A percentile compares a stretch with the other conserved stretches of the same genome.
Conservation (phyloP, 106 monocot genomes). For the Dactylorhiza incarnata region DNA sequence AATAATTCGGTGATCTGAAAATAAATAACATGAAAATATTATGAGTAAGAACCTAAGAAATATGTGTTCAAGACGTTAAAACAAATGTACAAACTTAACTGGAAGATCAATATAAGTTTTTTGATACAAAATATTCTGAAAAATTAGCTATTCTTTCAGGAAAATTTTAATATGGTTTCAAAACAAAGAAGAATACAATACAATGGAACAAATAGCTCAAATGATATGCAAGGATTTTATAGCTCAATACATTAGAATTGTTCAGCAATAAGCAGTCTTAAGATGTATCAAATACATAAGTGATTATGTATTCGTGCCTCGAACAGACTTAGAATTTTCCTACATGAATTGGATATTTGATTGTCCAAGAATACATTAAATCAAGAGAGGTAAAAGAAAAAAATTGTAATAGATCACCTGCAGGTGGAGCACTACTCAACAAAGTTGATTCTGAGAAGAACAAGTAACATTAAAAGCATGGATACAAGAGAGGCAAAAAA, state of each 20-base stretch:
- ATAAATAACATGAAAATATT: background rate
- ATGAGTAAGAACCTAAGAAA: background rate
- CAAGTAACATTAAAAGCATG: too few species aligned
- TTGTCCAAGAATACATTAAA: too few species aligned
- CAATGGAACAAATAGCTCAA: background rate
- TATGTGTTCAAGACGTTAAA: background rate
- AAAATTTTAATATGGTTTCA: background rate
- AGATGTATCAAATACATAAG: background rate
- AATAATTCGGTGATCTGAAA: slow-evolving; percentile 79
- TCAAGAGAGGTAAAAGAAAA: too few species aligned
- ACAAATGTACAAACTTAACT: background rate
- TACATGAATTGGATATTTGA: too few species aligned
- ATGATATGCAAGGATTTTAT: background rate
- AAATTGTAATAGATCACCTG: too few species aligned
- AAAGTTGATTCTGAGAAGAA: too few species aligned
- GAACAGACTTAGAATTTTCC: too few species aligned
- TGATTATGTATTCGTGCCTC: too few species aligned
- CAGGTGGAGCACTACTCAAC: too few species aligned
- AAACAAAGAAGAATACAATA: background rate
- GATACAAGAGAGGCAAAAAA: too few species aligned
- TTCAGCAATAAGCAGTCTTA: background rate
- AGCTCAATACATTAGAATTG: background rate
- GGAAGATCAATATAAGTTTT: background rate
- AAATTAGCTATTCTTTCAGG: too few species aligned
- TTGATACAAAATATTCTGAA: background rate